Percentiles rank a stretch among this genome's conserved stretches.
Conservation (phyloP, 306 rosid species). For the Abrus pulchellus region DNA sequence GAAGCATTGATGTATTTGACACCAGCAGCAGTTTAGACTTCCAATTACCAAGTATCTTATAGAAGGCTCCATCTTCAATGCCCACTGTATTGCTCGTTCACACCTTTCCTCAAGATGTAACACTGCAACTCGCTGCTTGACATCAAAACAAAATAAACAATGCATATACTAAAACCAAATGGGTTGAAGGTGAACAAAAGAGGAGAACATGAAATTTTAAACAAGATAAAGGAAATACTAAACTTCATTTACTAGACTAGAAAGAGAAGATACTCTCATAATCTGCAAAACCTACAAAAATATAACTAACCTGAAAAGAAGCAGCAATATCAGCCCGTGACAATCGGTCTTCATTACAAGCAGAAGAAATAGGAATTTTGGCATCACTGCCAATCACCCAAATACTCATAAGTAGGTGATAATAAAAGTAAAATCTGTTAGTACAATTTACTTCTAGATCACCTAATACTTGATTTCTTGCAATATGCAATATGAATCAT, state of each 20-base stretch:
- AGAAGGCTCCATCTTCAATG: constrained; percentile 92
- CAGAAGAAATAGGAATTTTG: constrained; percentile 74
- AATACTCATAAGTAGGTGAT: constrained; percentile 43
- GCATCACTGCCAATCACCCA: constrained; percentile 69
- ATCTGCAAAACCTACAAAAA: constrained; percentile 32
- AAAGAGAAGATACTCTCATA: constrained; percentile 1
- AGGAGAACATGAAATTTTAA: constrained; percentile 2
- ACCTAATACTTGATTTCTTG: neutral
- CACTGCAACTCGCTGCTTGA: constrained; percentile 83
- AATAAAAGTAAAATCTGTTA: neutral
- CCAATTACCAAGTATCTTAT: constrained; percentile 73
- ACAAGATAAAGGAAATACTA: neutral
- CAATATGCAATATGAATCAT: constrained; percentile 17
- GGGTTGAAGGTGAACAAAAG: constrained; percentile 8
- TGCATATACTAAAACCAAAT: constrained; percentile 12
- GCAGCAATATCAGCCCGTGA: constrained; percentile 96
- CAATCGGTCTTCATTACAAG: constrained; percentile 72
- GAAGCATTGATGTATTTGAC: constrained; percentile 31
- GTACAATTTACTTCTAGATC: constrained; percentile 29
- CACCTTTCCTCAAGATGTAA: constrained; percentile 96
- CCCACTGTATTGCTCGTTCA: constrained; percentile 94
- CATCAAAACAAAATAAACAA: constrained; percentile 19
- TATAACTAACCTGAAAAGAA: constrained; percentile 85
- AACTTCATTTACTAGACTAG: constrained; percentile 32
- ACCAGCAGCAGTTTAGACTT: constrained; percentile 29